Base-by-base conservation (phyloP, 805 yeast genomes). In the Teunomyces barrocoloradensis region DNA sequence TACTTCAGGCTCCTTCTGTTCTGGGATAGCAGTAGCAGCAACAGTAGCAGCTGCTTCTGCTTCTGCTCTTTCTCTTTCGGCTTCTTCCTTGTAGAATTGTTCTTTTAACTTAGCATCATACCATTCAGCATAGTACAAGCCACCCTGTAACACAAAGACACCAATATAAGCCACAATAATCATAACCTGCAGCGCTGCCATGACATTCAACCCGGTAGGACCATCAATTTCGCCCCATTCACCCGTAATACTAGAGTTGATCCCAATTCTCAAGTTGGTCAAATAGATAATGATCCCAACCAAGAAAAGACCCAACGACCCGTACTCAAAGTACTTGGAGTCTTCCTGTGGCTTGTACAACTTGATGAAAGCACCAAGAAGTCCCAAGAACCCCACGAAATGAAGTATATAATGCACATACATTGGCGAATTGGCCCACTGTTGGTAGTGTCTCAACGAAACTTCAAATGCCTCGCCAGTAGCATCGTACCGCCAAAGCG, bases 161-260 rank as follows among this genome's bases (percentile, higher is more conserved):
- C 97, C 97, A 18, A 81, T 61, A 44, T 91, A 71, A 13, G 87
- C 74, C 45, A 89, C 64, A 6, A 87, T 80, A 55, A 88, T 75
- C 75, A 92, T 84, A 33, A 85, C 78, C 67, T 85, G 85, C 25
- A 94, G 84, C 4, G 98, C 97, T 35, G 94, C 97, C 60, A 94
- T 80, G 34, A 94, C 96, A 54, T 88, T 89, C 59, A 92, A 69
- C 27, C 98, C 98, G 18, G 96, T 88, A 51, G 76, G 75, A 63
- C 79, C 82, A 59, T 87, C 88, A 43, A 94, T 96, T 44, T 92
- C 98, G 55, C 97, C 98, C 98, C 98, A 92, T 50, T 81, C 74
- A 38, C 90, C 91, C 48, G 78, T 66, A 23, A 81, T 57, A 46
- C 89, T 80, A 47, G 91, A 80, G 55, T 78, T 78, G 34, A 84